Base-by-base conservation (phyloP, 2,329 filamentous ascomycete species). In the Ambrosiella cleistominuta region DNA sequence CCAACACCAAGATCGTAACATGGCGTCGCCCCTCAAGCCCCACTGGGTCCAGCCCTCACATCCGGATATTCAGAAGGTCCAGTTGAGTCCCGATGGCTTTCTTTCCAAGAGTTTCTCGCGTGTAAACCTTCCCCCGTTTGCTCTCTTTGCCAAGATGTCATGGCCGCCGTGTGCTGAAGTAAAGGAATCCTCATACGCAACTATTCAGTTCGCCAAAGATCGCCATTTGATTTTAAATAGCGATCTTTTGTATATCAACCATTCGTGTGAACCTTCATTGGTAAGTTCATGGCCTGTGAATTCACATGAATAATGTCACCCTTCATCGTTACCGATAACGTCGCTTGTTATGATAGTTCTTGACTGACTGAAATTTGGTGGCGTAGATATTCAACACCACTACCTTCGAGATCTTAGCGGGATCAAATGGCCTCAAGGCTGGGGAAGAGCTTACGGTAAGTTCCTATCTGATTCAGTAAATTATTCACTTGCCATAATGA, bases 231-330 rank as follows among this genome's bases (percentile, higher is more conserved):
- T 79, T 64, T 70, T 85, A 49, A 84, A 85, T 70, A 82, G 77
- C 64, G 81, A 84, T 65, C 66, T 85, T 65, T 67, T 85, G 51
- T 85, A 83, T 68, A 80, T 83, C 63, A 85, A 85, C 68, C 81
- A 85, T 69, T 81, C 78, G 3, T 85, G 81, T 68, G 79, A 81
- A 64, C 81, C 81, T 27, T 79, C 78, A 66, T 72, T 85, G 61
- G 79, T 82, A 62, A 72, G 77, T 39, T 17, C 27, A 27, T 27
- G 3, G n/a, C 49, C 9, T 38, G 36, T n/a, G 12, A 35, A 35
- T 47, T 3, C 13, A 44, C 38, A 40, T 37, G 4, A 36, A 36
- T 17, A 37, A 39, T 38, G 27, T 27, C 27, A 27, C 27, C 27
- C 27, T 27, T 27, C 27, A 27, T 27, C 27, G 27, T 5, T 5